Conservation (phyloP, 2,329 filamentous ascomycete genomes). For the Sclerotinia trifoliorum region DNA sequence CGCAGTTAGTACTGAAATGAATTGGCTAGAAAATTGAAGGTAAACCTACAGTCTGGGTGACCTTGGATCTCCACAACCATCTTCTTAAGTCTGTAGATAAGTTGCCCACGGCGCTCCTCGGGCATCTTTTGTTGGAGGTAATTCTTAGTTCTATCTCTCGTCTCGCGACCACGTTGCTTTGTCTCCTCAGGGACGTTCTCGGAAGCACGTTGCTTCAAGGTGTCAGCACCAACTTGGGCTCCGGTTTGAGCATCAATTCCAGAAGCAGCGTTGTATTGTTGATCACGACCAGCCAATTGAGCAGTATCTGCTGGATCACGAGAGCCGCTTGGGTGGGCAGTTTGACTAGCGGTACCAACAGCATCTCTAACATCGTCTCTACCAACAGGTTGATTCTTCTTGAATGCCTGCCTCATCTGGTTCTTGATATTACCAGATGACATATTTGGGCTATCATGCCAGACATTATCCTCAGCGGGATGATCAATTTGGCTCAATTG, state of each 20-base stretch:
- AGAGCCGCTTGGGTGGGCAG: conserved; percentile 55
- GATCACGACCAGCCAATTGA: conserved; percentile 49
- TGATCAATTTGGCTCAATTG: conserved; percentile 72
- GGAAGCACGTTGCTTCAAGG: conserved; percentile 55
- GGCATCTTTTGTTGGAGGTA: conserved; percentile 88
- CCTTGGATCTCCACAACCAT: conserved; percentile 97
- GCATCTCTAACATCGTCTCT: conserved; percentile 61
- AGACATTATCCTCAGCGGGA: conserved; percentile 87
- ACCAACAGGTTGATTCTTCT: conserved; percentile 49
- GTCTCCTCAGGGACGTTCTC: conserved; percentile 63
- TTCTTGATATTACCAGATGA: conserved; percentile 67
- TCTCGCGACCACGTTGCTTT: conserved; percentile 53
- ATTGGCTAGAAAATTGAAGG: neutral
- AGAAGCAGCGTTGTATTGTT: conserved; percentile 45
- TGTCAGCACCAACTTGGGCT: conserved; percentile 41
- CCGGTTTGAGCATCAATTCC: conserved; percentile 54
- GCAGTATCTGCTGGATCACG: conserved; percentile 54
- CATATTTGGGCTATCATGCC: conserved; percentile 83
- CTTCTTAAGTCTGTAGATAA: conserved; percentile 92
- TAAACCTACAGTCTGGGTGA: conserved; percentile 73
- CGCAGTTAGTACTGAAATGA: conserved; percentile 34
- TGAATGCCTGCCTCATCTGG: conserved; percentile 62
- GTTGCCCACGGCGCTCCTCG: conserved; percentile 87
- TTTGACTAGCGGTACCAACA: conserved; percentile 55
- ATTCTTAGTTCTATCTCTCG: conserved; percentile 58